Conservation (phyloP, 805 yeast species). For the Blastobotrys chiropterorum region DNA sequence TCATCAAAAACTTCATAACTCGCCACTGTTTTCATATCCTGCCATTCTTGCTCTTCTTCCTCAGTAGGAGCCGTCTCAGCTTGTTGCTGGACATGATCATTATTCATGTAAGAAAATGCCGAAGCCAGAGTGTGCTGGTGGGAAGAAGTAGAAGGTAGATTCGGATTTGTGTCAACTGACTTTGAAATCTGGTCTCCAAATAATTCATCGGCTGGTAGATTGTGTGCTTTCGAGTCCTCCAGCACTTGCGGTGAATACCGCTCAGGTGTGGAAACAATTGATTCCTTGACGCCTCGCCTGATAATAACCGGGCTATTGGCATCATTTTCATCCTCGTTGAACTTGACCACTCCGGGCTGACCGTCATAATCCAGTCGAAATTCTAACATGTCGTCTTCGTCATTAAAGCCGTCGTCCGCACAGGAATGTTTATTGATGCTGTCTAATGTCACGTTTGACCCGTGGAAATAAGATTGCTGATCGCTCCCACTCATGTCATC, state of each 20-base stretch:
- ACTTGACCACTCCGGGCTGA: conserved; percentile 22
- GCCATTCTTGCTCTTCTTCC: conserved; percentile 52
- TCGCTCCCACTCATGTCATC: background rate
- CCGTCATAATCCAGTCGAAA: conserved; percentile 29
- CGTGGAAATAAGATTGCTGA: background rate
- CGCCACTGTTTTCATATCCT: conserved; percentile 78
- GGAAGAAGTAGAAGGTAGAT: background rate
- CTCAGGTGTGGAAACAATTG: background rate
- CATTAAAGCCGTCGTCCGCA: conserved; percentile 10
- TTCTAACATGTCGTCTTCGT: conserved; percentile 32
- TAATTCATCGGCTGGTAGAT: background rate
- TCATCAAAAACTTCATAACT: conserved; percentile 74
- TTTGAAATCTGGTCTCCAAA: background rate
- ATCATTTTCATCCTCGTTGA: conserved; percentile 11
- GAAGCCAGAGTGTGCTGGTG: background rate
- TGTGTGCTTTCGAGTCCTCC: background rate
- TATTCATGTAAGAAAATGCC: background rate
- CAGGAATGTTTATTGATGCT: background rate
- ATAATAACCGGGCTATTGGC: conserved; percentile 16
- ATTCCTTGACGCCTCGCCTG: conserved; percentile 11
- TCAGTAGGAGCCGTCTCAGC: background rate
- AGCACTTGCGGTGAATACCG: background rate
- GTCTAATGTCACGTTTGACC: background rate
- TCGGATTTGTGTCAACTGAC: background rate
- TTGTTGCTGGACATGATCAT: background rate